These are phyloP conservation scores for Zymoseptoria pseudotritici DNA, from an alignment of 2,329 filamentous ascomycete genomes.

Conservation along the genomic window DNA sequence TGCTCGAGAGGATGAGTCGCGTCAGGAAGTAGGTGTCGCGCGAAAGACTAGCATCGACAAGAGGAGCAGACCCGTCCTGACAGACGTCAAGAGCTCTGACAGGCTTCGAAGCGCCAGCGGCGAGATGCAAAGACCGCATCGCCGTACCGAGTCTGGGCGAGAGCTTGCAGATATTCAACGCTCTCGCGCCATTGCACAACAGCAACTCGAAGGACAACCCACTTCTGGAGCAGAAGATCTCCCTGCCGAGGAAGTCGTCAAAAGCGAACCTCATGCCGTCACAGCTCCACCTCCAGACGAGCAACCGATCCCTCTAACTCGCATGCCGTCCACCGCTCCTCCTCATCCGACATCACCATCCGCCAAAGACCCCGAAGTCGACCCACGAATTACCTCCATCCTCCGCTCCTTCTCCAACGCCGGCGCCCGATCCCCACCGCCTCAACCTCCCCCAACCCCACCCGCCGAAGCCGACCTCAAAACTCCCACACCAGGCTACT, in stretches of 20 bases:
- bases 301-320: neutral
- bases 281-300: neutral
- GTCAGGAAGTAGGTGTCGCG: constrained; percentile 24
- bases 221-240: constrained; percentile 2
- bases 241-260: neutral
- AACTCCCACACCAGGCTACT: neutral
- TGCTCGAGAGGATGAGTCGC: neutral
- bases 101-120: constrained; percentile 12
- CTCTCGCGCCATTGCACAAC: constrained; percentile 4
- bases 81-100: constrained; percentile 41
- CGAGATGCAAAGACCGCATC: neutral
- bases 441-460: neutral
- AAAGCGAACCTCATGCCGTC: neutral
- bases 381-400: constrained; percentile 23
- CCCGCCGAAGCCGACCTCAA: neutral
- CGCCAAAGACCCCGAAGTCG: constrained; percentile 10
- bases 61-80: constrained; percentile 41
- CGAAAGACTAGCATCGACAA: constrained; percentile 43
- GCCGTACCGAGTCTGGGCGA: neutral
- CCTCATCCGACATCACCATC: neutral
- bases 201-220: constrained; percentile 11
- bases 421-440: constrained; percentile 13
- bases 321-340: neutral
- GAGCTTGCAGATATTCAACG: neutral
- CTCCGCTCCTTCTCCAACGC: constrained; percentile 28